These are phyloP conservation scores for Erythrophleum ivorense DNA, from an alignment of 331 rosid genomes.

Conservation along the genomic window DNA sequence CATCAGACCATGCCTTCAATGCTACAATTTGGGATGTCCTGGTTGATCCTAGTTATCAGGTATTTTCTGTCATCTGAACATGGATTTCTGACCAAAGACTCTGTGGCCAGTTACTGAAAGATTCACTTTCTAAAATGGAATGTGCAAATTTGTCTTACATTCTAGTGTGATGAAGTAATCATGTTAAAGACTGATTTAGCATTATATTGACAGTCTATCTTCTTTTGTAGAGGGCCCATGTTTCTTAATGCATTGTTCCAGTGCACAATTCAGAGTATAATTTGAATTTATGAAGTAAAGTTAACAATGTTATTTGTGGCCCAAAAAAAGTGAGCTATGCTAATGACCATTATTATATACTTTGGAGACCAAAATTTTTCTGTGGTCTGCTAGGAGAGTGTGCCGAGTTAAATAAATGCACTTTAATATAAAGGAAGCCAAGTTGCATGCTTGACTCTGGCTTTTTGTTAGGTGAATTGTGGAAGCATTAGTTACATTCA, in stretches of 20 bases:
- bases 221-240: slow-evolving; percentile 14
- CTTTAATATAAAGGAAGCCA: slow-evolving; percentile 14
- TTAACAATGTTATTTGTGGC: slow-evolving; percentile 3
- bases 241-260: slow-evolving; percentile 6
- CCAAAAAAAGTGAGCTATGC: not conserved
- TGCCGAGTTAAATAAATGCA: slow-evolving; percentile 19
- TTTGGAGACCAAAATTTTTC: slow-evolving; percentile 13
- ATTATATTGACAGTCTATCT: not conserved
- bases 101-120: not conserved
- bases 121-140: slow-evolving; percentile 26
- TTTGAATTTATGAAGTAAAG: slow-evolving; percentile 21
- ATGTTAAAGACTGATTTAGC: slow-evolving; percentile 9
- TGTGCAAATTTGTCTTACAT: not conserved
- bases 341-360: not conserved
- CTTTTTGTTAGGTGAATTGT: slow-evolving; percentile 30
- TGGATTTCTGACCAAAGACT: slow-evolving; percentile 16
- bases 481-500: slow-evolving; percentile 18
- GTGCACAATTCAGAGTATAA: not conserved
- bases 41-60: slow-evolving; percentile 94
- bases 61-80: slow-evolving; percentile 40
- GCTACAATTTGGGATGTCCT: slow-evolving; percentile 99
- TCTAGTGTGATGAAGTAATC: slow-evolving; percentile 12
- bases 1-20: slow-evolving; percentile 97
- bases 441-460: slow-evolving; percentile 27
- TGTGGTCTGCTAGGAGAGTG: too few relatives aligned